Evolutionary conservation across 1,139 yeast species (phyloP).

Genomic region (Suhomyces wounanorum): DNA sequence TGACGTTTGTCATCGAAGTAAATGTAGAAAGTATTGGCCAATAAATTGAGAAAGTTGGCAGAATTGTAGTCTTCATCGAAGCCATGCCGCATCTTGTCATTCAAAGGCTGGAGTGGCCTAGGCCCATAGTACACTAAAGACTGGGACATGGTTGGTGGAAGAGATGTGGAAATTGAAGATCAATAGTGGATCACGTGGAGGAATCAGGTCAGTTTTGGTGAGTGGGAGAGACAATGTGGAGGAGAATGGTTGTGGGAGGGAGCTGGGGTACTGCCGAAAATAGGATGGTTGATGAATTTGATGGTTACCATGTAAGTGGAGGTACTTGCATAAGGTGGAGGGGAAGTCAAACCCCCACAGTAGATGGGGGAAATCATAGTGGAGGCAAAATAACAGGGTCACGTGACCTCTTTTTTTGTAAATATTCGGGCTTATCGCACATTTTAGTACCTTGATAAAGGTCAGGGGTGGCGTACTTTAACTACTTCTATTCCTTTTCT

Average conservation of each 20-base stretch:
- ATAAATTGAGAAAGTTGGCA: conserved; percentile 64
- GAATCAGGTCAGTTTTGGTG: neutral
- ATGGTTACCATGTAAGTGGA: too few species aligned
- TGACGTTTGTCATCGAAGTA: conserved; percentile 90
- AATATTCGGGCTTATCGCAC: neutral
- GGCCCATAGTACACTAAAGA: conserved; percentile 32
- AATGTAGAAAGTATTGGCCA: conserved; percentile 74
- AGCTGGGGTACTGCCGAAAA: too few species aligned
- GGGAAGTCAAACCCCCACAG: neutral
- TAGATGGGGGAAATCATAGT: too few species aligned
- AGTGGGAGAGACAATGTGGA: too few species aligned
- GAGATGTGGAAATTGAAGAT: neutral
- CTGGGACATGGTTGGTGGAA: conserved; percentile 18
- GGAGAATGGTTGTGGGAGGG: too few species aligned
- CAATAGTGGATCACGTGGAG: conserved; percentile 1
- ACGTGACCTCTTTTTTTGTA: neutral
- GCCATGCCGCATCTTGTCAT: conserved; percentile 73
- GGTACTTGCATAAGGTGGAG: neutral
- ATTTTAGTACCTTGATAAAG: neutral
- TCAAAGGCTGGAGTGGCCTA: conserved; percentile 44
- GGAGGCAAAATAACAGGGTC: neutral
- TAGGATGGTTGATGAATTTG: too few species aligned
- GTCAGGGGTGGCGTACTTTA: conserved; percentile 4
- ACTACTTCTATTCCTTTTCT: neutral
- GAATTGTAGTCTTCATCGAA: conserved; percentile 67